Base-by-base conservation (phyloP, 352 stramenopile species). In the Globisporangium cylindrosporum region DNA sequence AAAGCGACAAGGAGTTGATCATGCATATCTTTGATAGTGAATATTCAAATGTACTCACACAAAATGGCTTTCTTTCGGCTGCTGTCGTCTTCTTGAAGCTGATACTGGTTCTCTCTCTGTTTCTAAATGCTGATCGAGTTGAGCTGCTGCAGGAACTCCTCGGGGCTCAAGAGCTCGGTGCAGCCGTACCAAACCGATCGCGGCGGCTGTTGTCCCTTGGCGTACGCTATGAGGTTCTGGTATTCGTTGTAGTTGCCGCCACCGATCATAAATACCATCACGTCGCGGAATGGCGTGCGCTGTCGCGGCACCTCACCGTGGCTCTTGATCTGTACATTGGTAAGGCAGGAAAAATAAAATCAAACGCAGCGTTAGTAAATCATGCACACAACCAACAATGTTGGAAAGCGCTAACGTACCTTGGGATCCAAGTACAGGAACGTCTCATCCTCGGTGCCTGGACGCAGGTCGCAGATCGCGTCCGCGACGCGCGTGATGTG, bases 181-280 rank as follows among this genome's bases (percentile, higher is more conserved):
- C 89, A 94, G 25, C 91, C 91, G 69, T 97, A 97, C 75, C 87
- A 93, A 34, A 97, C 76, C 38, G 81, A 86, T 3, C 91, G 80
- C 14, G 84, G 78, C 2, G 79, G 74, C 56, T 91, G 79, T 69
- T 89, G 76, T 2, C 74, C 82, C 72, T 93, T 92, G 53, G 84
- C 80, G 64, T 94, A 94, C 29, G 84, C 84, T 77, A 93, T 80
- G 62, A 94, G 76, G 59, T 95, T 95, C 59, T 92, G 88, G 73
- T 92, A 95, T 70, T 95, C 88, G 62, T 93, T 93, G 76, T 95
- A 95, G 71, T 93, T 94, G 66, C 84, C 88, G 43, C 88, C 86
- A 12, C 88, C 88, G 66, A 95, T 93, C 73, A 95, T 88, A 88
- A 95, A 95, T 74, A 95, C 83, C 70, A 95, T 90, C 58, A 82